Percentiles rank a stretch among this genome's conserved stretches.
phyloP scores from a whole-genome alignment of 2,329 filamentous ascomycete species.

The Aspergillus quadricinctus region DNA sequence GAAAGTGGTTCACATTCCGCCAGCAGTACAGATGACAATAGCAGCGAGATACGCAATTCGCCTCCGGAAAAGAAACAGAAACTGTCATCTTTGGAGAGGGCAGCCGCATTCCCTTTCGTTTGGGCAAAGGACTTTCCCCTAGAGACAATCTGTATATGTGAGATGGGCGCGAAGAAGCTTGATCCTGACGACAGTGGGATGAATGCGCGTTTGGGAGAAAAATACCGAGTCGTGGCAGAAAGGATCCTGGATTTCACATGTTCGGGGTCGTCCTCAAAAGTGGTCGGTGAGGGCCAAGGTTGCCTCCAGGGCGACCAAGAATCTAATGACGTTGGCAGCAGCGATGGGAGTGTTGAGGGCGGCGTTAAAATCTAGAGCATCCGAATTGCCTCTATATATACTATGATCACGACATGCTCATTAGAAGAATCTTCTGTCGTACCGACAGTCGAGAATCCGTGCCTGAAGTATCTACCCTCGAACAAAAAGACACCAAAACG shows the following conservation, averaged over 20 bases:
- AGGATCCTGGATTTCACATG: constrained; percentile 21
- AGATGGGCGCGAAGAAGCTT: constrained; percentile 76
- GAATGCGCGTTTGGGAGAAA: constrained; percentile 46
- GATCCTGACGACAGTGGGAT: constrained; percentile 41
- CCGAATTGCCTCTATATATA: neutral
- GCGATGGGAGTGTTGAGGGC: neutral
- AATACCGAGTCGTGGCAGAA: constrained; percentile 49
- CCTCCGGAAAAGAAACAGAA: neutral
- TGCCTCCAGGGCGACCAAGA: neutral
- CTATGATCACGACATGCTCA: neutral
- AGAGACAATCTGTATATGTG: constrained; percentile 72
- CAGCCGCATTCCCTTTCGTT: constrained; percentile 42
- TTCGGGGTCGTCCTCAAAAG: neutral
- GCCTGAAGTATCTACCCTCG: neutral
- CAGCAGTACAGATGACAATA: constrained; percentile 1
- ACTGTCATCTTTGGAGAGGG: neutral
- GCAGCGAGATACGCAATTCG: neutral
- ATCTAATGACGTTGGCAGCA: neutral
- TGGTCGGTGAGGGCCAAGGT: neutral
- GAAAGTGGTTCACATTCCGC: neutral
- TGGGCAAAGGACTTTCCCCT: constrained; percentile 68
- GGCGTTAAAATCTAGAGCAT: neutral
- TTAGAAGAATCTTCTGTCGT: neutral
- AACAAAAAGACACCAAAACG: neutral
- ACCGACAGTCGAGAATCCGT: neutral